phyloP scores from a whole-genome alignment of 129 eudicot species.

The Pseudognaphalium luteoalbum region DNA sequence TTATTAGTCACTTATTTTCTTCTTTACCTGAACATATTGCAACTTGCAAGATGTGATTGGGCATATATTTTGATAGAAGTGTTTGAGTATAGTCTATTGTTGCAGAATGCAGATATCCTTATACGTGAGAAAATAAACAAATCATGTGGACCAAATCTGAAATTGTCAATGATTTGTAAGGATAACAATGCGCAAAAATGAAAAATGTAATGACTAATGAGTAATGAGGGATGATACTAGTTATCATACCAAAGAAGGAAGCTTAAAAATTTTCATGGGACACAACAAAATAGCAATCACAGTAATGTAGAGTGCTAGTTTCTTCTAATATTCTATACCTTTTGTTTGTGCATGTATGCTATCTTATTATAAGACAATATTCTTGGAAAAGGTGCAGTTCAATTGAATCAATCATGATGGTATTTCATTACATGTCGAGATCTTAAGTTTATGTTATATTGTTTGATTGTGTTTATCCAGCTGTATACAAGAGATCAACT shows the following conservation, averaged over 20 bases:
- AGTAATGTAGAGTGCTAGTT: not conserved
- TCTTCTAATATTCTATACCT: not conserved
- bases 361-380: constrained; percentile 1
- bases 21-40: not conserved
- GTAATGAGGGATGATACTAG: not conserved
- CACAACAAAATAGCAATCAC: not conserved
- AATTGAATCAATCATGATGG: constrained; percentile 10
- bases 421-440: not conserved
- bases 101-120: not conserved
- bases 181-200: not conserved
- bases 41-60: not conserved
- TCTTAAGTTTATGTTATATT: not conserved
- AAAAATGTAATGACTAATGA: not conserved
- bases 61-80: not conserved
- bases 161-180: not conserved
- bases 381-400: not conserved
- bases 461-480: constrained; percentile 37
- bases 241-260: not conserved
- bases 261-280: not conserved
- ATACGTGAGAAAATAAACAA: constrained; percentile 6
- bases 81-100: not conserved
- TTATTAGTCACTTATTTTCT: constrained; percentile 11
- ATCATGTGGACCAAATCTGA: not conserved
- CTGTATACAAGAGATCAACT: constrained; percentile 88
- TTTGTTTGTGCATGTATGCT: not conserved